phyloP scores from a whole-genome alignment of 768 basidiomycete species.

The Kockovaella imperatae region DNA sequence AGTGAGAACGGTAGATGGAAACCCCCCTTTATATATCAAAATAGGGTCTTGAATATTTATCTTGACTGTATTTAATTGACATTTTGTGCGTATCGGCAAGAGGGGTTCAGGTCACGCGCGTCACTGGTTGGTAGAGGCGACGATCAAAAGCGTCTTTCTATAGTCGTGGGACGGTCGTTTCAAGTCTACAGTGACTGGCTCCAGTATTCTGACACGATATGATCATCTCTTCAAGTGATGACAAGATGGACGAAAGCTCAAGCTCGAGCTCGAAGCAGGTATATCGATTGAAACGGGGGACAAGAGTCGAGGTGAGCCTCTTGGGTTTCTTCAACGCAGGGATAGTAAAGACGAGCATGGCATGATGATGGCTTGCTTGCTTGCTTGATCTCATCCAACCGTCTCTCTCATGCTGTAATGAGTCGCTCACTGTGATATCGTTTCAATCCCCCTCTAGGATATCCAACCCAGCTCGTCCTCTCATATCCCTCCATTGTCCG shows the following conservation, averaged over 20 bases:
- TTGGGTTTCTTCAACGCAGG: not conserved
- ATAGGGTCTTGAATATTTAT: too few species aligned
- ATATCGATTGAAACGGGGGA: conserved; percentile 27
- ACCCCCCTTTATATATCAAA: too few species aligned
- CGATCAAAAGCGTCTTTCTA: too few species aligned
- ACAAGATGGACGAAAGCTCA: conserved; percentile 4
- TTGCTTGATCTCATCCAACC: too few species aligned
- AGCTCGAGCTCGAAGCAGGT: not conserved
- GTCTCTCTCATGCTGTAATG: too few species aligned
- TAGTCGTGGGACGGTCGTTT: not conserved
- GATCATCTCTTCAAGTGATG: conserved; percentile 14
- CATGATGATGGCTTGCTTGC: too few species aligned
- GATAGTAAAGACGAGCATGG: not conserved
- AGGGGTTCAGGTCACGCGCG: too few species aligned
- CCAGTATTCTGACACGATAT: conserved; percentile 11
- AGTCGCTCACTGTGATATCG: too few species aligned
- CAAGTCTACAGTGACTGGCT: not conserved
- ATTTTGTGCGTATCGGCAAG: too few species aligned
- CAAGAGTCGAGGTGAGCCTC: conserved; percentile 22
- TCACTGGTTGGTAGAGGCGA: too few species aligned
- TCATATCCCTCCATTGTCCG: conserved; percentile 33
- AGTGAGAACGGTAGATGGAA: too few species aligned
- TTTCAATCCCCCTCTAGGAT: not conserved
- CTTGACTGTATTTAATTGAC: too few species aligned
- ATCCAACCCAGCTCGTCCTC: not conserved